Conservation (phyloP, 2,329 filamentous ascomycete genomes). For the Parafenestella ontariensis region DNA sequence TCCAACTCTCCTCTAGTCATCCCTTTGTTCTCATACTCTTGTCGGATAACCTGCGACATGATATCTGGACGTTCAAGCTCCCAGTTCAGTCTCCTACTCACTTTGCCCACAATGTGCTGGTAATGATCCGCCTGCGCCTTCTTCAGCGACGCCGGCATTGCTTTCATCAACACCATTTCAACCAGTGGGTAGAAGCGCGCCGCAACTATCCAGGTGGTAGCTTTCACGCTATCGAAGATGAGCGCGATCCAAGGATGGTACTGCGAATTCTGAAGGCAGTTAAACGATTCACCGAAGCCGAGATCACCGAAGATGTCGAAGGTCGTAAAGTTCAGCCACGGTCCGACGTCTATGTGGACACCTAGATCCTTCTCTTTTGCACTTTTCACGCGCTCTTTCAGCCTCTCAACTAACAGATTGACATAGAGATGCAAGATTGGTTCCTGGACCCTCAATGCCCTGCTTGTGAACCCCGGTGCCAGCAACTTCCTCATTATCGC, state of each 20-base stretch:
- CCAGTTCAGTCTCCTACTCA: conserved; percentile 28
- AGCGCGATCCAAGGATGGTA: conserved; percentile 51
- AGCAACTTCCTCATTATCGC: no score
- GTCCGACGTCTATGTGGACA: conserved; percentile 27
- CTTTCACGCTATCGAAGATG: conserved; percentile 35
- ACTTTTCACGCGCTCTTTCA: no score
- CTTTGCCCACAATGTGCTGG: conserved; percentile 30
- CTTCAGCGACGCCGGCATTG: conserved; percentile 34
- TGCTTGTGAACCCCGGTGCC: no score
- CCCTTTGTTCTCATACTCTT: conserved; percentile 23
- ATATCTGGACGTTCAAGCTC: conserved; percentile 34
- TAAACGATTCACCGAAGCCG: conserved; percentile 60
- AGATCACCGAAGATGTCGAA: conserved; percentile 53
- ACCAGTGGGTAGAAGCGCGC: conserved; percentile 35
- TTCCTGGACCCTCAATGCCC: no score
- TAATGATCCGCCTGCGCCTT: conserved; percentile 32
- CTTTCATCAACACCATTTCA: conserved; percentile 27
- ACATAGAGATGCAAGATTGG: no score
- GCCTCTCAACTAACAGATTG: no score
- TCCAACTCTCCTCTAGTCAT: conserved; percentile 46
- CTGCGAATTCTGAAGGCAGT: conserved; percentile 44
- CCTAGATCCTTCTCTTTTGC: no score
- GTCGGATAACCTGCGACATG: conserved; percentile 34
- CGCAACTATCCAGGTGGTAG: conserved; percentile 36
- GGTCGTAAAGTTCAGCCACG: conserved; percentile 26